Base-by-base conservation (phyloP, 495 filamentous ascomycete species). In the Cercophora samala region DNA sequence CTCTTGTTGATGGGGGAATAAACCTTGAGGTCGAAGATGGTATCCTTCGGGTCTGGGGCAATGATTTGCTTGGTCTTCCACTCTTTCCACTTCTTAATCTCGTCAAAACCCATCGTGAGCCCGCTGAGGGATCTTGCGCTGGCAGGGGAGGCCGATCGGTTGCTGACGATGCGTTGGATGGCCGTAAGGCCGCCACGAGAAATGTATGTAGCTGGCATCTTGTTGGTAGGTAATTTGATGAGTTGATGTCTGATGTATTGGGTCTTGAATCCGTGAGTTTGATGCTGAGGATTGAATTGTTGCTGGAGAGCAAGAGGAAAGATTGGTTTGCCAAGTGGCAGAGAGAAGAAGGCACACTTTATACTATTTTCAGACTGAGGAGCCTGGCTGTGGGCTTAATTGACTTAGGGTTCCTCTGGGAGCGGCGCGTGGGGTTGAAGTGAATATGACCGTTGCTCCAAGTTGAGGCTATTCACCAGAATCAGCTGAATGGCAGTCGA, bases 21-120 rank as follows among this genome's bases (percentile, higher is more conserved):
- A 17, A 60, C 17, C 17, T 60, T 24, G 23, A 60, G 23, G 26
- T 60, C 23, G 24, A 60, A 60, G 26, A 60, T 29, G 0, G 23
- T 58, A 13, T 58, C 19, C 54, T 24, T 18, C 5, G 54, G 19
- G 54, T 5, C 4, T 32, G n/a, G 26, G 58, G 24, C 6, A 21
- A n/a, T 13, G 17, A 21, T 25, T 54, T 63, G 23, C 22, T 26
- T 66, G 1, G n/a, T 6, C n/a, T 56, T 56, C 24, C 58, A 18
- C 22, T 52, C 65, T 56, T 68, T 64, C 63, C 64, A 65, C 32
- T 56, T 19, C n/a, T 60, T 54, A 32, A 68, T 64, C 9, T 66
- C 58, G 11, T 60, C 60, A 32, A 68, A 64, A 46, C 64, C 60
- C 58, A 67, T 69, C 1, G 62, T 69, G 1, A 65, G n/a, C 0